phyloP scores from a whole-genome alignment of 2,329 filamentous ascomycete genomes.

The Exserohilum turcica region DNA sequence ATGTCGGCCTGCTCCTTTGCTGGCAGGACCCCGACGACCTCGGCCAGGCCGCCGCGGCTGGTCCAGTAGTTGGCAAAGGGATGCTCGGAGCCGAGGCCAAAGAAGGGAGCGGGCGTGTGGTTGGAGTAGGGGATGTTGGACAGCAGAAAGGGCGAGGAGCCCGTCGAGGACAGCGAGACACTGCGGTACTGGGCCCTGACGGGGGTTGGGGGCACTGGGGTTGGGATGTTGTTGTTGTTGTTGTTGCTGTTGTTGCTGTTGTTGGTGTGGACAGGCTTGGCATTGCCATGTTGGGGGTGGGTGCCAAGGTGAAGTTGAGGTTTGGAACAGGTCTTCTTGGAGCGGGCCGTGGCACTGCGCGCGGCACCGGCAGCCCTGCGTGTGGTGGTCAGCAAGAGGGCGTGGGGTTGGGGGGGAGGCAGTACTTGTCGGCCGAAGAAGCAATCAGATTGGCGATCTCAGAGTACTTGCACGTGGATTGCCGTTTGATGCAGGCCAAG shows the following conservation, averaged over 20 bases:
- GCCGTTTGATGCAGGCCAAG: conserved; percentile 71
- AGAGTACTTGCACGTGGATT: conserved; percentile 76
- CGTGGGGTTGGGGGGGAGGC: neutral
- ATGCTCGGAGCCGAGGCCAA: conserved; percentile 78
- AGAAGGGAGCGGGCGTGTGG: conserved; percentile 74
- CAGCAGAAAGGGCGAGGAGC: conserved; percentile 61
- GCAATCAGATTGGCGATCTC: conserved; percentile 74
- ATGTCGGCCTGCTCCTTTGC: conserved; percentile 78
- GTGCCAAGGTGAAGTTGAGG: conserved; percentile 28
- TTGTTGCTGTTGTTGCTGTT: too few relatives aligned
- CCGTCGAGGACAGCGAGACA: conserved; percentile 45
- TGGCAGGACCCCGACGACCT: conserved; percentile 76
- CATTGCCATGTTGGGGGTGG: conserved; percentile 29
- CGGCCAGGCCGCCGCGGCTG: conserved; percentile 72
- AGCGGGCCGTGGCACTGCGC: conserved; percentile 27
- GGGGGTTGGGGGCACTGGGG: conserved; percentile 38
- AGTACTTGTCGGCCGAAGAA: conserved; percentile 62
- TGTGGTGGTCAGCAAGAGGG: conserved; percentile 29
- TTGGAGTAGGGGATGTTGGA: conserved; percentile 75
- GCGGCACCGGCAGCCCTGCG: conserved; percentile 30
- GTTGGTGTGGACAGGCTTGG: conserved; percentile 38
- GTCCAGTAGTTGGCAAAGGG: conserved; percentile 88
- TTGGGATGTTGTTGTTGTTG: too few relatives aligned
- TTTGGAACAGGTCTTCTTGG: conserved; percentile 39
- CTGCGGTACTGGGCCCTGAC: conserved; percentile 39